Evolutionary conservation across 164 flowering plant species (phyloP), one percentile per base, ranked within the genome.

Genomic region (Vitis rupestris): DNA sequence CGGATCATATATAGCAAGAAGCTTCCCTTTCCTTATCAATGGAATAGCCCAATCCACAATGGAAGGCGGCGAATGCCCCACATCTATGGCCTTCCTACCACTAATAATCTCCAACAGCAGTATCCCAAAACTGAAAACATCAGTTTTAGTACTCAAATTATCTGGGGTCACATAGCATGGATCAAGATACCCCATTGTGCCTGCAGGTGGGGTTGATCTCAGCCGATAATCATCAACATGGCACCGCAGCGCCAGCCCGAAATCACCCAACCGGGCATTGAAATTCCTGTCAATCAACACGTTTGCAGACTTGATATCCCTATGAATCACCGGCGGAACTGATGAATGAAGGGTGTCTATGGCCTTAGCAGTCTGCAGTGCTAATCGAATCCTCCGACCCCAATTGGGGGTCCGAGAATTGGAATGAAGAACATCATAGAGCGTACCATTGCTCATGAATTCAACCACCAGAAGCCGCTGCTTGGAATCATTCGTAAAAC

Each of bases 11-110:
- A 94, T 62, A 8, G 74, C 49, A 3, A 79, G 55, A 56, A 90
- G 66, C 75, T 90, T 92, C 75, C 97, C 97, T 78, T 80, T 89
- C 69, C 82, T 83, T 1, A 92, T 79, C n/a, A 92, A 75, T 1
- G 98, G 98, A 71, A 92, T 81, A 1, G 98, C 97, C 98, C 98
- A 94, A 81, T 94, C 98, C 50, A 92, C 87, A 55, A 94, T 84
- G 1, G 93, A 92, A 63, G 97, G 97, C 0, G 97, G 97, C 2
- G 97, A 89, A 77, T 89, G 72, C 37, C 71, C 87, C 49, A 92
- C 78, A 77, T 94, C 98, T 30, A 94, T 90, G 3, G 98, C 98
- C 59, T 94, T 92, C 68, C 99, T 81, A 14, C 94, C 95, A 73
- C 97, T 92, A 49, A 94, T 84, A 14, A 94, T 90, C 90, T 94